Evolutionary conservation across 805 yeast genomes (phyloP).

Genomic region (Wickerhamomyces canadensis): DNA sequence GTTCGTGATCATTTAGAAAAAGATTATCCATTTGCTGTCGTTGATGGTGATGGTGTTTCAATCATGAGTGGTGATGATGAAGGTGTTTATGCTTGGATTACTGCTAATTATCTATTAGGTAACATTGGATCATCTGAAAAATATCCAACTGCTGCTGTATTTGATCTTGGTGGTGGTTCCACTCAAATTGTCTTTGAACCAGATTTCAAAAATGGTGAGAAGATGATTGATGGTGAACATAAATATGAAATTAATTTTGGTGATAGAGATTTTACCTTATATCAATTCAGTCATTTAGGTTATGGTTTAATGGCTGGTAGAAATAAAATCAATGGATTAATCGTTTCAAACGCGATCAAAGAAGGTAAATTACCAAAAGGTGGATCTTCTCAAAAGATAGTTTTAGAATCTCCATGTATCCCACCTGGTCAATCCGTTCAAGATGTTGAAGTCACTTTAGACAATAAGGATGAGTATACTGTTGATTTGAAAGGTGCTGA

Average conservation of each 20-base stretch:
- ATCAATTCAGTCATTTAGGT: constrained; percentile 93
- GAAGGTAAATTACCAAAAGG: constrained; percentile 34
- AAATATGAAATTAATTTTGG: constrained; percentile 79
- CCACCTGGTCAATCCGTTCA: constrained; percentile 69
- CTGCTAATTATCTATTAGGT: constrained; percentile 88
- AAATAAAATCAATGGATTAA: constrained; percentile 64
- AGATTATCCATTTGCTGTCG: constrained; percentile 90
- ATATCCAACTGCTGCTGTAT: constrained; percentile 90
- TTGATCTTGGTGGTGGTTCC: constrained; percentile 97
- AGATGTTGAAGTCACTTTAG: constrained; percentile 54
- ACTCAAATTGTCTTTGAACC: constrained; percentile 99
- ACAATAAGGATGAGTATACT: constrained; percentile 38
- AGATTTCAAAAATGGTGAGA: constrained; percentile 48
- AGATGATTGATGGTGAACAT: constrained; percentile 83
- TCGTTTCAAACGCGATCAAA: constrained; percentile 48
- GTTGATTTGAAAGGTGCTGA: constrained; percentile 64
- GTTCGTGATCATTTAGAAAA: constrained; percentile 71
- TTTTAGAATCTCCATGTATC: constrained; percentile 75
- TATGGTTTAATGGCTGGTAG: constrained; percentile 95
- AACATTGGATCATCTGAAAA: constrained; percentile 78
- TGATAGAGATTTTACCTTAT: constrained; percentile 68
- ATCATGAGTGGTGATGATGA: constrained; percentile 97
- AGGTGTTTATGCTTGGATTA: constrained; percentile 98
- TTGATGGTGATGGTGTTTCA: constrained; percentile 77
- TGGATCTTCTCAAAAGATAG: constrained; percentile 35